Evolutionary conservation across 78 protist species (phyloP), one percentile per base, ranked within the genome.

Genomic region (Dictyostelium capitatum): DNA sequence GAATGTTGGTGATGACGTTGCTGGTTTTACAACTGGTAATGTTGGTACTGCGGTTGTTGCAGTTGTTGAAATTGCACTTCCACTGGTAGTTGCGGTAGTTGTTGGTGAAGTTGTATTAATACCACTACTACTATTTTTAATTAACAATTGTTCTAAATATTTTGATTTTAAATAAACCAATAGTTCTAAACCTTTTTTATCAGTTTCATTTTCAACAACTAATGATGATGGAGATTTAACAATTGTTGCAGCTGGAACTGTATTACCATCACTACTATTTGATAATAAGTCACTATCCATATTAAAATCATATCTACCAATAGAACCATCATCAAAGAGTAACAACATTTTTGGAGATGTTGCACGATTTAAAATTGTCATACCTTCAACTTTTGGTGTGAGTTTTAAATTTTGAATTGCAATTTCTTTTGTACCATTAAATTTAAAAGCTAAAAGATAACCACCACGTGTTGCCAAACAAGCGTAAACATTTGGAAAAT

Each of bases 301-400:
- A 50, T 23, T 59, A 72, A 73, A 85, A 51, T 85, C 92, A 30
- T 85, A 85, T 30, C 92, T n/a, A 30, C 64, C 23, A 25, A 85
- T 67, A 15, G 69, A 37, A 48, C 92, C 92, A 47, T 85, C 92
- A 25, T 85, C 92, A 25, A 74, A 48, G 14, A 85, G 51, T 43
- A 85, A 73, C 37, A 85, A 75, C 17, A 85, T 10, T 53, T 85
- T 85, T 19, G 92, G 92, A 15, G 92, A 56, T 0, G 92, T 19
- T 3, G 1, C 2, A n/a, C 69, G 79, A 37, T 85, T 85, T 30
- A 85, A 69, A 56, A 80, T 73, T 14, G 92, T 85, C 92, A 85
- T 85, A 59, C 92, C 92, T 20, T 85, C 92, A 30, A 85, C 92
- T 48, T 78, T 85, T 1, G 59, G 72, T 0, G 82, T 50, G 0